A percentile compares a stretch with the other conserved stretches of the same genome.
Conservation (phyloP, 805 yeast species). For the Metschnikowia corniflorae region DNA sequence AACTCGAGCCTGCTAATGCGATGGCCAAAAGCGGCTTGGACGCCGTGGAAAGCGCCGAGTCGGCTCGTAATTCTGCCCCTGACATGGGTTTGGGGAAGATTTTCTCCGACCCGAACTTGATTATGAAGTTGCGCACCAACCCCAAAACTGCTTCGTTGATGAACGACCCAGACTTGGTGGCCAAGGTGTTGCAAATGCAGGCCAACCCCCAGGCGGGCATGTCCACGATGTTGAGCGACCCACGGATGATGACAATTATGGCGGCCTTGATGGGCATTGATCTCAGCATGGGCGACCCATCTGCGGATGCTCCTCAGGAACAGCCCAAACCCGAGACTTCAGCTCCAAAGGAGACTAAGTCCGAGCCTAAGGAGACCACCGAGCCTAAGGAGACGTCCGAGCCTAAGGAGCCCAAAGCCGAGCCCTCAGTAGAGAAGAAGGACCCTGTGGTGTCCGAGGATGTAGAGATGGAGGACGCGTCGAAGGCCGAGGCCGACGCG, state of each 20-base stretch:
- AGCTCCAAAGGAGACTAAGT: not conserved
- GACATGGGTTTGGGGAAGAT: slow-evolving; percentile 75
- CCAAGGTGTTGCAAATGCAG: slow-evolving; percentile 59
- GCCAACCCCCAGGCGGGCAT: slow-evolving; percentile 73
- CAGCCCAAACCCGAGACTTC: slow-evolving; percentile 17
- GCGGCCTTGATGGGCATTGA: slow-evolving; percentile 84
- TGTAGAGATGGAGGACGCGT: slow-evolving; percentile 33
- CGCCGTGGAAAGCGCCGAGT: slow-evolving; percentile 61
- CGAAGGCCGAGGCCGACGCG: slow-evolving; percentile 55
- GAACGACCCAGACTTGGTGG: slow-evolving; percentile 82
- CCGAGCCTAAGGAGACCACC: not conserved
- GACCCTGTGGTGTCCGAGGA: slow-evolving; percentile 22
- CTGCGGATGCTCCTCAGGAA: slow-evolving; percentile 13
- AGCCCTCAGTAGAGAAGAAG: slow-evolving; percentile 10
- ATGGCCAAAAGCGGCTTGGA: slow-evolving; percentile 83
- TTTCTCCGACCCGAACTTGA: slow-evolving; percentile 75
- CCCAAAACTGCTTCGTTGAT: slow-evolving; percentile 85
- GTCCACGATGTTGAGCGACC: slow-evolving; percentile 70
- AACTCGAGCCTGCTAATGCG: slow-evolving; percentile 74
- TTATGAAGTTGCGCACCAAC: slow-evolving; percentile 69
- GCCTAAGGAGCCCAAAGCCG: slow-evolving; percentile 4
- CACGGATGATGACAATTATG: slow-evolving; percentile 83
- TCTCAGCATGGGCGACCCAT: slow-evolving; percentile 38
- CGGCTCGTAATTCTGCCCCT: slow-evolving; percentile 51
- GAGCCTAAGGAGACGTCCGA: not conserved